Evolutionary conservation across 2,329 filamentous ascomycete genomes (phyloP).

Genomic region (Sclerotinia subarctica): DNA sequence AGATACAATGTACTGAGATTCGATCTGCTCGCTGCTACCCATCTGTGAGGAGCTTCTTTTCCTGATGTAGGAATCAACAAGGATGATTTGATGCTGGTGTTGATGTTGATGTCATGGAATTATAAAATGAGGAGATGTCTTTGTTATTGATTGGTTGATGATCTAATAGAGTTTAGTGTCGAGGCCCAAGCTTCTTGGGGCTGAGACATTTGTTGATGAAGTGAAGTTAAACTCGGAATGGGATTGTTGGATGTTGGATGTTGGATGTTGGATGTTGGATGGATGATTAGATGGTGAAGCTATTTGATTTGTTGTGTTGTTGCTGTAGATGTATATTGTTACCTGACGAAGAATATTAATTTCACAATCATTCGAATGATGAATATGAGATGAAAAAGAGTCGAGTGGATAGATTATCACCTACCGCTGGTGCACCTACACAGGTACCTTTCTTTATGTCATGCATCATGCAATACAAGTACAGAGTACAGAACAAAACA

Average conservation of each 20-base stretch:
- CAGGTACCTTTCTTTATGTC: background rate
- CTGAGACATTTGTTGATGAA: no score
- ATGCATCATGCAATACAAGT: background rate
- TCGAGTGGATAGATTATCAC: background rate
- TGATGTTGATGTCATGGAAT: slow-evolving; percentile 3
- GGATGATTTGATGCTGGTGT: background rate
- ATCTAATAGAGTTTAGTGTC: background rate
- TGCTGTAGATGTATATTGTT: no score
- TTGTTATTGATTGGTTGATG: background rate
- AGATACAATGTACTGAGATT: background rate
- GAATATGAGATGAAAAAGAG: no score
- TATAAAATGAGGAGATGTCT: background rate
- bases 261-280: no score
- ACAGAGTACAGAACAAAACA: background rate
- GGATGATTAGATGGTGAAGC: no score
- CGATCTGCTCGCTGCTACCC: background rate
- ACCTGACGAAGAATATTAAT: background rate
- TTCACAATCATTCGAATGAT: background rate
- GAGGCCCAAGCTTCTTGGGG: no score
- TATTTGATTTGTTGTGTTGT: no score
- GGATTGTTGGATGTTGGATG: no score
- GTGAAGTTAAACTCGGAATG: no score
- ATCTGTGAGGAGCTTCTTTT: background rate
- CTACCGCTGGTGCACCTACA: no score
- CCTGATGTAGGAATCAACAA: background rate